Evolutionary conservation across 441 rosid species (phyloP).

Genomic region (Corymbia citriodora): DNA sequence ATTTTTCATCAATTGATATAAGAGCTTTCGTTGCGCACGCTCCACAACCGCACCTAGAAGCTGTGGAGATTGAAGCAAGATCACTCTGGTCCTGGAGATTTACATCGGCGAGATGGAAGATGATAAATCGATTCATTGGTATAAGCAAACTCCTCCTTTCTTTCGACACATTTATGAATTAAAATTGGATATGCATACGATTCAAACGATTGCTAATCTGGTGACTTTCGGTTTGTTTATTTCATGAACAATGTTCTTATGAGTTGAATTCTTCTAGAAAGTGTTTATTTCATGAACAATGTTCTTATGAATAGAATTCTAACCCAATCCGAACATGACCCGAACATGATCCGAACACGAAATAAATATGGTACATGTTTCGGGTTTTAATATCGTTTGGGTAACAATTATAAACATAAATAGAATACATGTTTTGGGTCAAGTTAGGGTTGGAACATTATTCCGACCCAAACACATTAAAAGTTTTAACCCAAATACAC

Average conservation of each 20-base stretch:
- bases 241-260: not conserved
- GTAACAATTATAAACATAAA: too few species aligned
- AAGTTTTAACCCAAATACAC: too few species aligned
- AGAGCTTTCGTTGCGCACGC: rapidly evolving
- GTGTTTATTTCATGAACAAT: too few species aligned
- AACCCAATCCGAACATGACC: too few species aligned
- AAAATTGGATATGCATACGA: not conserved
- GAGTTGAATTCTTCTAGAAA: not conserved
- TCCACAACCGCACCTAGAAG: not conserved
- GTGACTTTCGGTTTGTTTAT: not conserved
- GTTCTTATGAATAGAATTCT: too few species aligned
- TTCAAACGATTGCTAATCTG: not conserved
- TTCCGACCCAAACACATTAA: too few species aligned
- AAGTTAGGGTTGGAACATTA: too few species aligned
- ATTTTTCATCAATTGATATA: not conserved
- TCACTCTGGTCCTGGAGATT: not conserved
- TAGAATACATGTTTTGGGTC: too few species aligned
- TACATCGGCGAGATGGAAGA: not conserved
- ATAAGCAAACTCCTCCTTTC: not conserved
- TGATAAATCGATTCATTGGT: not conserved
- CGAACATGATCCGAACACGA: too few species aligned
- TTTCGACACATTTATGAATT: not conserved
- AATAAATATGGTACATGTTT: too few species aligned
- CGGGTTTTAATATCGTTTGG: too few species aligned
- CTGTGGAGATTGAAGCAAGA: not conserved